Evolutionary conservation across 108 stramenopile genomes (phyloP).

Genomic region (Nitzschia sp.): DNA sequence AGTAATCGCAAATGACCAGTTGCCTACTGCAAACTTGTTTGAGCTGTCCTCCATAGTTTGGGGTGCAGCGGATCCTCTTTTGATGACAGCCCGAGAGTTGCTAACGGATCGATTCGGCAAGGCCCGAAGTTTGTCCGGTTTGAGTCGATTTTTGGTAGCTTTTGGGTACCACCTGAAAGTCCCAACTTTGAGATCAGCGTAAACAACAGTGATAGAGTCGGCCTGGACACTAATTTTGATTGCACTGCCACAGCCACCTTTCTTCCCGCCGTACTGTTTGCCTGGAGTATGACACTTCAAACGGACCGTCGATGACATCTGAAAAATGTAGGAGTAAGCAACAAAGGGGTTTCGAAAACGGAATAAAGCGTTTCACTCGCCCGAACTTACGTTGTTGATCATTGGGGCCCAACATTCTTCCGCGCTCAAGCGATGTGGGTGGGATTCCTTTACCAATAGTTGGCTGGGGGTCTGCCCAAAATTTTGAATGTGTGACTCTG

Average conservation of each 20-base stretch:
- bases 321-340: background rate
- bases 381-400: conserved; percentile 43
- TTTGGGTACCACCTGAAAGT: conserved; percentile 62
- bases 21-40: conserved; percentile 33
- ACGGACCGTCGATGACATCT: conserved; percentile 40
- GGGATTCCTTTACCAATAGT: conserved; percentile 65
- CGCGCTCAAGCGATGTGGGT: conserved; percentile 53
- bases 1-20: conserved; percentile 68
- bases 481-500: conserved; percentile 93
- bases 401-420: conserved; percentile 61
- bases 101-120: conserved; percentile 44
- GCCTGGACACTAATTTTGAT: conserved; percentile 54
- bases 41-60: conserved; percentile 22
- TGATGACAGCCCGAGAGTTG: conserved; percentile 33
- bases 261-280: conserved; percentile 61
- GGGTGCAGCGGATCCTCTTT: conserved; percentile 45
- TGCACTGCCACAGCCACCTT: conserved; percentile 55
- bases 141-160: conserved; percentile 37
- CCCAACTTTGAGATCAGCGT: conserved; percentile 72
- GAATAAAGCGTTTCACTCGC: background rate
- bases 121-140: conserved; percentile 51
- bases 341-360: background rate
- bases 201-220: conserved; percentile 61
- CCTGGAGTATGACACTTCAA: conserved; percentile 68
- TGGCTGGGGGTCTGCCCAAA: conserved; percentile 98